These are phyloP conservation scores for Didymella segeticola DNA, from an alignment of 2,329 filamentous ascomycete species.

Conservation along the genomic window DNA sequence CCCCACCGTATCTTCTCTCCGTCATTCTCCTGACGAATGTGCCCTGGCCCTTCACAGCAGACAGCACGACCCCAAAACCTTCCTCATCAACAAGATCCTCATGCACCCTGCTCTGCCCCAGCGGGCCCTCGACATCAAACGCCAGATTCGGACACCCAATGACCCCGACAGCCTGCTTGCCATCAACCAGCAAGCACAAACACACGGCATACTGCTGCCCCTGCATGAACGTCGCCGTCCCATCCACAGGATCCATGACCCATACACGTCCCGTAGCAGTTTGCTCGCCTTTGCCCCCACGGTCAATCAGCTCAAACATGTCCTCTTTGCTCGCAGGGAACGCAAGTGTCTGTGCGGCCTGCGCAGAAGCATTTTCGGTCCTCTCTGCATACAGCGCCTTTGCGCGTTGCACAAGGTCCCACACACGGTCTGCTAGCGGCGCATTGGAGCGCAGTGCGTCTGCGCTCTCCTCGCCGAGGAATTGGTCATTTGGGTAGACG, in stretches of 20 bases:
- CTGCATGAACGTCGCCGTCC: conserved; percentile 66
- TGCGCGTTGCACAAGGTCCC: conserved; percentile 57
- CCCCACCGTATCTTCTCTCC: conserved; percentile 40
- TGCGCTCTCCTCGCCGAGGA: conserved; percentile 68
- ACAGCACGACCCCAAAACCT: conserved; percentile 54
- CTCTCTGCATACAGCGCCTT: conserved; percentile 38
- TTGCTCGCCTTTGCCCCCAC: conserved; percentile 61
- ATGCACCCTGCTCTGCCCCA: conserved; percentile 31
- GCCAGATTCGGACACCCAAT: conserved; percentile 69
- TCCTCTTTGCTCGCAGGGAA: conserved; percentile 58
- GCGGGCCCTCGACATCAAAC: conserved; percentile 38
- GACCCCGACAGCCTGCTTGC: conserved; percentile 64
- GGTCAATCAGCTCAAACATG: conserved; percentile 68
- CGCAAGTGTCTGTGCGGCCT: conserved; percentile 23
- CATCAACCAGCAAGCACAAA: conserved; percentile 64
- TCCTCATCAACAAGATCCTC: conserved; percentile 52
- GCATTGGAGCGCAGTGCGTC: conserved; percentile 59
- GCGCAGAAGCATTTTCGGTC: conserved; percentile 31
- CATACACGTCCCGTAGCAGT: conserved; percentile 59
- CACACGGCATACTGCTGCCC: conserved; percentile 70
- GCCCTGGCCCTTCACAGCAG: conserved; percentile 57
- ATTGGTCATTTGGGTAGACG: conserved; percentile 62
- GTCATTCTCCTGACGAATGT: conserved; percentile 51
- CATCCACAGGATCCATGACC: conserved; percentile 71
- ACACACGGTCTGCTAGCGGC: conserved; percentile 60